Evolutionary conservation across 1,139 yeast species (phyloP), one percentile per base, ranked within the genome.

Genomic region (Yamadazyma diospyri): DNA sequence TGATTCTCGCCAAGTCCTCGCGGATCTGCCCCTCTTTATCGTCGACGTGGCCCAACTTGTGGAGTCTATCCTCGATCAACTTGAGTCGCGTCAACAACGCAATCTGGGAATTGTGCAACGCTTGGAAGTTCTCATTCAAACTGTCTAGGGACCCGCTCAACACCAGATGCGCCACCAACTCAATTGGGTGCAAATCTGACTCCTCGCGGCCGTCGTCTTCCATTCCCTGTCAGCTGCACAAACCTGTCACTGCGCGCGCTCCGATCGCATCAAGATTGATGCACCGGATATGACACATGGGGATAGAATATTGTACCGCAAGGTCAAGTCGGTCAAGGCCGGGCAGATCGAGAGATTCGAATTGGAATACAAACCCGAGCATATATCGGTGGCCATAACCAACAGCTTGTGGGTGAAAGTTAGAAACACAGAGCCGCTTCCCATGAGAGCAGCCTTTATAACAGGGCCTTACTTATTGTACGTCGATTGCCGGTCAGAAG

Each of bases 381-480:
- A 19, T 41, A 11, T 32, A 37, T 10, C 27, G 23, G 18, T 37
- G 44, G 9, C 39, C 41, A 15, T 38, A 48, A 12, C 59, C 67
- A 3, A 46, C 58, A 3, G 57, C 48, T 29, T 45, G 69, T 83
- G 80, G 77, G 62, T 89, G 11, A 78, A 77, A 43, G 72, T 92
- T 24, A 78, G 77, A 46, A 92, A 92, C 55, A 67, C 66, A 5
- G 95, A 87, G 48, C 77, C 79, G 36, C 55, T 85, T 8, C 78
- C 96, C 0, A 60, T 85, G 46, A 59, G 97, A 29, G 96, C 97
- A 0, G 95, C 95, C 0, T 86, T 82, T 51, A 61, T 92, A 16
- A 81, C 88, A 26, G 98, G 97, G 0, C 98, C 98, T 0, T 89
- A 78, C 50, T 73, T 84, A n/a, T 55, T 92, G 2, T 92, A 89